Evolutionary conservation across 2,329 filamentous ascomycete species (phyloP).

Genomic region (Monosporascus sp.): DNA sequence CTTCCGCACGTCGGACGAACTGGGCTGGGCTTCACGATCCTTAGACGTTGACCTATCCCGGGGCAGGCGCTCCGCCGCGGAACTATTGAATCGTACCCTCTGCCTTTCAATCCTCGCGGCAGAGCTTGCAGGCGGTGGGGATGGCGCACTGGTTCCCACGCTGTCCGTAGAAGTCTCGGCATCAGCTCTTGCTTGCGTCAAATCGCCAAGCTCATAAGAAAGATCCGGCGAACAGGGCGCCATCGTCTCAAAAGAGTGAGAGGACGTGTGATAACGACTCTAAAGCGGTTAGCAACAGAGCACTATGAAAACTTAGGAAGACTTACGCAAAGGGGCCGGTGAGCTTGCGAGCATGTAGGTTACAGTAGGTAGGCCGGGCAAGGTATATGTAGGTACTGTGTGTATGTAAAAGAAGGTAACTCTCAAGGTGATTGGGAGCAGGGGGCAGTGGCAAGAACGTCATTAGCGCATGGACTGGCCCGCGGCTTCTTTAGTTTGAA

Average conservation of each 20-base stretch:
- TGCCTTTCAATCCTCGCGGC: slow-evolving; percentile 5
- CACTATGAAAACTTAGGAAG: not conserved
- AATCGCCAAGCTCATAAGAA: not conserved
- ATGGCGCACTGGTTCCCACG: not conserved
- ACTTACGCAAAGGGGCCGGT: not conserved
- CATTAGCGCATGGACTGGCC: too few relatives aligned
- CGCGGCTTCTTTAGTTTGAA: too few relatives aligned
- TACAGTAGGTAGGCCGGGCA: not conserved
- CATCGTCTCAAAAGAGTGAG: not conserved
- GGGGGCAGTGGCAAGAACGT: too few relatives aligned
- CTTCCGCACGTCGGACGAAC: slow-evolving; percentile 10
- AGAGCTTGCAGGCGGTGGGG: not conserved
- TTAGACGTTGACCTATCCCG: slow-evolving; percentile 1
- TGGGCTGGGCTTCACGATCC: slow-evolving; percentile 2
- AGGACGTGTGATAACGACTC: not conserved
- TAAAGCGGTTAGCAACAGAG: not conserved
- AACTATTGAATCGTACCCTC: slow-evolving; percentile 12
- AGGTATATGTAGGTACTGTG: not conserved
- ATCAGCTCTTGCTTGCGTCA: not conserved
- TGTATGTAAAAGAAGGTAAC: not conserved
- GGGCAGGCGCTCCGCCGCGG: not conserved
- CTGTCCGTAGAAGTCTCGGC: not conserved
- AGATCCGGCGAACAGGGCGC: not conserved
- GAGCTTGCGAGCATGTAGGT: not conserved
- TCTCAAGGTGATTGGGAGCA: not conserved